Evolutionary conservation across 2,329 filamentous ascomycete genomes (phyloP).

Genomic region (Leptographium wingfieldii): DNA sequence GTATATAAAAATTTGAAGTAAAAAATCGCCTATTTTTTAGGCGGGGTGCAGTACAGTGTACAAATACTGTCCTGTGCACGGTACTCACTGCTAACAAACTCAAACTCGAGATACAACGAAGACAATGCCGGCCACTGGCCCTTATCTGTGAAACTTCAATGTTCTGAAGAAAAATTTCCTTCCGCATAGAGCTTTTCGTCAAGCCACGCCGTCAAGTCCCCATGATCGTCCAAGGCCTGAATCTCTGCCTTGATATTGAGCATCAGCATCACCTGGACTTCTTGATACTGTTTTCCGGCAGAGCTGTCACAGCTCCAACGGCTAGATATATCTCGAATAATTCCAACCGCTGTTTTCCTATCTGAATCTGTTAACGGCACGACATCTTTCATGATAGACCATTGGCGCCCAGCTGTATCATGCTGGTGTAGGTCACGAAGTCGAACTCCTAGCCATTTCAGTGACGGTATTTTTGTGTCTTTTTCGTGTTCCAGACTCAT

Average conservation of each 20-base stretch:
- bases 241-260: conserved; percentile 68
- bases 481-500: conserved; percentile 47
- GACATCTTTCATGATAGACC: conserved; percentile 17
- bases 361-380: conserved; percentile 39
- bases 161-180: not conserved
- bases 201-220: conserved; percentile 37
- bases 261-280: conserved; percentile 62
- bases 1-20: not conserved
- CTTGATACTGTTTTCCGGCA: conserved; percentile 30
- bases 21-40: not conserved
- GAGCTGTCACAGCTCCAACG: conserved; percentile 15
- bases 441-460: conserved; percentile 52
- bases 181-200: conserved; percentile 24
- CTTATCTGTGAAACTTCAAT: not conserved
- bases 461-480: conserved; percentile 30
- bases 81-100: not conserved
- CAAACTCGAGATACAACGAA: no score
- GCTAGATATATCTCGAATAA: conserved; percentile 32
- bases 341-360: conserved; percentile 39
- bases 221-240: conserved; percentile 50
- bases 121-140: not conserved
- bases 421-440: conserved; percentile 4
- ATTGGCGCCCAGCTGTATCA: not conserved
- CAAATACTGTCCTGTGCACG: not conserved
- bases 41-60: not conserved